Evolutionary conservation across 148 eudicot species (phyloP).

Genomic region (Persicaria maculosa): DNA sequence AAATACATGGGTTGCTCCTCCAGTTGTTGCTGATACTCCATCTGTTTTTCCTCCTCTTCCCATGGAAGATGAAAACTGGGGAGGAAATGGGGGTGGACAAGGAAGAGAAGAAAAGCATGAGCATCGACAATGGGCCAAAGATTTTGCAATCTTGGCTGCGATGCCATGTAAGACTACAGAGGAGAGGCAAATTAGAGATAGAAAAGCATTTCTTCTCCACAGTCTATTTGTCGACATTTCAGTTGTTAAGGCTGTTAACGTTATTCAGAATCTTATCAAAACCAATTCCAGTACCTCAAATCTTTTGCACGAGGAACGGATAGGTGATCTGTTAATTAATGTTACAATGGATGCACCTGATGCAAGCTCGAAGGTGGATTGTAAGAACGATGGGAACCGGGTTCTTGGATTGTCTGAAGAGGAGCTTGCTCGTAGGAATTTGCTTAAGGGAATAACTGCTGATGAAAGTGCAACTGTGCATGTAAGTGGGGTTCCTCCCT

Average conservation of each 20-base stretch:
- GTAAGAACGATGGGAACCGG: constrained; percentile 63
- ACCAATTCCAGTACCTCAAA: constrained; percentile 20
- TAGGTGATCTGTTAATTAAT: constrained; percentile 55
- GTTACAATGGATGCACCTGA: constrained; percentile 54
- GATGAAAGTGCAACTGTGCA: constrained; percentile 91
- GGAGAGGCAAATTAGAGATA: constrained; percentile 80
- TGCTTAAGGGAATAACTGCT: constrained; percentile 84
- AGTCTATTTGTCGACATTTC: constrained; percentile 88
- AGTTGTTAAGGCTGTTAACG: constrained; percentile 61
- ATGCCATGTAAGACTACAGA: constrained; percentile 93
- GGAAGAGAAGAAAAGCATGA: constrained; percentile 60
- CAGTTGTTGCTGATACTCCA: constrained; percentile 63
- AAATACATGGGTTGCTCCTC: constrained; percentile 91
- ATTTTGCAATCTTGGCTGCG: constrained; percentile 65
- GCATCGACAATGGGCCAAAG: constrained; percentile 68
- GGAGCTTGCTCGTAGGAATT: constrained; percentile 70
- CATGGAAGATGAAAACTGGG: constrained; percentile 83
- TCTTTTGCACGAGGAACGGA: constrained; percentile 39
- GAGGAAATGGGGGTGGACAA: constrained; percentile 94
- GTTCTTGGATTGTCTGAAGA: constrained; percentile 59
- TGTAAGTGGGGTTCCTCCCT: constrained; percentile 35
- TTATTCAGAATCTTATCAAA: constrained; percentile 35
- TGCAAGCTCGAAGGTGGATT: constrained; percentile 63
- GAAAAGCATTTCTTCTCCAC: constrained; percentile 88
- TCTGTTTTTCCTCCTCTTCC: constrained; percentile 74